Base-by-base conservation (phyloP, 202 grass and related monocot species). In the Tripidium arundinaceum region DNA sequence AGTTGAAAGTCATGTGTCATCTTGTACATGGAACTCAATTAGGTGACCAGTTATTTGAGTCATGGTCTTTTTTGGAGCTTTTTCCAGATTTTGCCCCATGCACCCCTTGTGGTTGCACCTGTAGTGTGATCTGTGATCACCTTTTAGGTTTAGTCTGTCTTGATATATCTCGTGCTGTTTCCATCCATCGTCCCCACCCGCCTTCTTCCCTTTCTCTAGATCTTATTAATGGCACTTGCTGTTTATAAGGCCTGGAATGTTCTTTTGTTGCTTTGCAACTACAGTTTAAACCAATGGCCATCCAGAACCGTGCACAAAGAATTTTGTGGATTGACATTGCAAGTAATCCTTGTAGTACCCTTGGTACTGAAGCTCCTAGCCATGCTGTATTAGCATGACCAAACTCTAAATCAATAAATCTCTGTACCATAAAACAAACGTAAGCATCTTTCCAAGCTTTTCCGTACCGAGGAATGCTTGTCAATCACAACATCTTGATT, bases 41-140 rank as follows among this genome's bases (percentile, higher is more conserved):
- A 72, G 86, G 70, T 88, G 64, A 33, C n/a, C 61, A 54, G 67
- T 74, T 82, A 59, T 73, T 59, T 73, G 47, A 77, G 65, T 78
- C 78, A 68, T 84, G 16, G 27, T 68, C 67, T 60, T 84, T 50
- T 62, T 38, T 12, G 58, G 54, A 72, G 55, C 58, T 22, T 89
- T 84, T 61, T 57, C 65, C 10, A 62, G 60, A 78, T 85, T 78
- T 50, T 76, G 77, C 54, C 1, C 49, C 19, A 37, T 75, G 21
- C 50, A 37, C 16, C 9, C 26, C 62, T 80, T 69, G 78, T 52
- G 38, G 78, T 28, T 61, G 70, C 18, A 68, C 62, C 31, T 49
- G 67, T 3, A 78, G 22, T 54, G 67, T 43, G 28, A 62, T 64
- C 7, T 34, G 34, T 12, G 16, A 31, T 65, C 25, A 21, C 67